Base-by-base conservation (phyloP, 257 asterid species). In the Anisodus acutangulus region DNA sequence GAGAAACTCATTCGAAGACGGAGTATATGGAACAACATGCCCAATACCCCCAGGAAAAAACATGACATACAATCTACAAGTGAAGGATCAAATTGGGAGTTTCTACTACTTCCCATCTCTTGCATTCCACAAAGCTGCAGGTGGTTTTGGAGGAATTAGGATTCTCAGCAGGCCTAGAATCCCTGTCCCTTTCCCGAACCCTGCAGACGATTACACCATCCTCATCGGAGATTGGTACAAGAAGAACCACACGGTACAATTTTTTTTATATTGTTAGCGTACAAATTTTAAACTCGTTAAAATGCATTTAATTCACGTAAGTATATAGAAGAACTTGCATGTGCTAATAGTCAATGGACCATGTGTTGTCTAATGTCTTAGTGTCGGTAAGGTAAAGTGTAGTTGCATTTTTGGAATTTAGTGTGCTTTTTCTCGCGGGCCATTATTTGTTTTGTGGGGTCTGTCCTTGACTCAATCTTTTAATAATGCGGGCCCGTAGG, bases 31-130 rank as follows among this genome's bases (percentile, higher is more conserved):
- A 59, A 95, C 99, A 45, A 95, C 99, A 54, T 95, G 99, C 35
- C 97, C 99, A 17, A 95, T 95, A 35, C 99, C 99, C 19, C 98
- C 99, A 0, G 99, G 98, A 0, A 87, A 84, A 66, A 95, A 95
- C 81, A 91, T 92, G 93, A 95, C 99, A 1, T 95, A 92, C 91
- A 92, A 93, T 62, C 93, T 95, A 31, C 99, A 95, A 86, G 91
- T 94, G 90, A 95, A 95, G 88, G 99, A 95, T 91, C 99, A 95
- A 90, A 95, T 95, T 6, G 99, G 99, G 63, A 94, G 98, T 85
- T 95, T 93, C 84, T 95, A 89, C 31, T 95, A 95, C 87, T 95
- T 90, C 88, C 98, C 99, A 53, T 94, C 99, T 6, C 86, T 94
- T 19, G 95, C 91, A 62, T 93, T 92, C 89, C 99, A 95, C 92